Base-by-base conservation (phyloP, 2,329 filamentous ascomycete genomes). In the Emergomyces africanus region DNA sequence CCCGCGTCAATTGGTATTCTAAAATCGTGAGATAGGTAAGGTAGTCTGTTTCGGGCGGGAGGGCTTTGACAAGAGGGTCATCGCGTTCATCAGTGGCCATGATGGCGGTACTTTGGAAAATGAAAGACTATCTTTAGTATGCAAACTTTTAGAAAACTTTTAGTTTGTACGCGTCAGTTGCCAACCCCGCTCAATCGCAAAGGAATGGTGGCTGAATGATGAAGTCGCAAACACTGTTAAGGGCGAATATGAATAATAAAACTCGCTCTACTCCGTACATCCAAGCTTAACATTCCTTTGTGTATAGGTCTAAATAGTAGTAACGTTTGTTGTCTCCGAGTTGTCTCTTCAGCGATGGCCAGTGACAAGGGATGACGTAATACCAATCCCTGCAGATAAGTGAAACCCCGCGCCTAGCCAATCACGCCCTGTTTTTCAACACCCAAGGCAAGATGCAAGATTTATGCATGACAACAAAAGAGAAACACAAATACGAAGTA, bases 11-110 rank as follows among this genome's bases (percentile, higher is more conserved):
- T 65, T 85, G 83, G 71, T 85, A 84, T 66, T 86, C 83, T 57
- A 86, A 71, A 49, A 86, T 75, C 15, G 83, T 86, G 54, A 85
- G 75, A 67, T 86, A 86, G n/a, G 82, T 85, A 59, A 85, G 71
- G 66, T 84, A 83, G 69, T 86, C 83, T 3, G 82, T 83, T 14
- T 76, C 78, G 3, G 83, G 83, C 9, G 83, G 83, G 53, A 83
- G 70, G 30, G 83, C 81, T 64, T 79, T 74, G 62, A 84, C 70
- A 57, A 86, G 75, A 49, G 82, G 82, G 61, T 77, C 72, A 41
- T 64, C 61, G 15, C 39, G 39, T 28, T 55, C 53, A n/a, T 55
- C 53, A 15, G 15, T 33, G 9, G 15, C 53, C 53, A 42, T 55
- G 53, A 25, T 37, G 28, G 33, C 50, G 33, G 33, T 37, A 23